Percentiles rank a stretch among this genome's conserved stretches.
phyloP scores from a whole-genome alignment of 1,284 basidiomycete genomes.

The Apiotrichum siamense region DNA sequence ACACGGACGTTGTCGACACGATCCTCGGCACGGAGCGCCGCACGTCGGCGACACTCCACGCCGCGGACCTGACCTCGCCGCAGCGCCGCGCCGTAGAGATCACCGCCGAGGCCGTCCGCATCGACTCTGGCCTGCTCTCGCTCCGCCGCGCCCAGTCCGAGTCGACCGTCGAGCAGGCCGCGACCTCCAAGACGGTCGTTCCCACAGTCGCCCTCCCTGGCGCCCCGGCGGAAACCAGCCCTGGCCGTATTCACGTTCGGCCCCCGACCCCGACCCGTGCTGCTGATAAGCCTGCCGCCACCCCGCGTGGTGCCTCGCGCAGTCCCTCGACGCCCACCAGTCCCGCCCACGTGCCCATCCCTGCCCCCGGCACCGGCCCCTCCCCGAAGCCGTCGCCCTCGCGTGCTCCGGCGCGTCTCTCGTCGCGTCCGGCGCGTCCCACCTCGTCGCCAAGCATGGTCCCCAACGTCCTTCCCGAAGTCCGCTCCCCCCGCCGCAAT shows the following conservation, averaged over 20 bases:
- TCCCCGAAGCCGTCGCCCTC: not conserved
- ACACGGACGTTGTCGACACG: slow-evolving; percentile 12
- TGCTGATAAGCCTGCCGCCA: not conserved
- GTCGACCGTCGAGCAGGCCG: slow-evolving; percentile 1
- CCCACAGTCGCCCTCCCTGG: not conserved
- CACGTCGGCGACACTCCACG: not conserved
- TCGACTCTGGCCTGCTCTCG: not conserved
- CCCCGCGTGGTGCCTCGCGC: not conserved
- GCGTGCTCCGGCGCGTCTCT: not conserved
- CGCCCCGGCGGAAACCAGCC: not conserved
- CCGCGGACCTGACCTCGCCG: not conserved
- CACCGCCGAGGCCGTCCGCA: not conserved
- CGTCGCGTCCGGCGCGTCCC: not conserved
- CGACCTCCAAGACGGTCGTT: not conserved
- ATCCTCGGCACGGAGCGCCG: slow-evolving; percentile 1
- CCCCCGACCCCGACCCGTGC: slow-evolving; percentile 5
- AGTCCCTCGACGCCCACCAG: not conserved
- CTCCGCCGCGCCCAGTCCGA: slow-evolving; percentile 13
- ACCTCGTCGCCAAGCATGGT: slow-evolving; percentile 5
- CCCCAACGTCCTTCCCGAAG: slow-evolving; percentile 36
- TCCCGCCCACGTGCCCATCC: not conserved
- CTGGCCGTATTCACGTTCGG: slow-evolving; percentile 2
- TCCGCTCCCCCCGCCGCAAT: slow-evolving; percentile 36
- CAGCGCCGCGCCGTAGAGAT: not conserved
- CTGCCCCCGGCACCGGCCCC: not conserved